phyloP scores from a whole-genome alignment of 1,284 basidiomycete genomes.

The Sanghuangporus sanghuang region DNA sequence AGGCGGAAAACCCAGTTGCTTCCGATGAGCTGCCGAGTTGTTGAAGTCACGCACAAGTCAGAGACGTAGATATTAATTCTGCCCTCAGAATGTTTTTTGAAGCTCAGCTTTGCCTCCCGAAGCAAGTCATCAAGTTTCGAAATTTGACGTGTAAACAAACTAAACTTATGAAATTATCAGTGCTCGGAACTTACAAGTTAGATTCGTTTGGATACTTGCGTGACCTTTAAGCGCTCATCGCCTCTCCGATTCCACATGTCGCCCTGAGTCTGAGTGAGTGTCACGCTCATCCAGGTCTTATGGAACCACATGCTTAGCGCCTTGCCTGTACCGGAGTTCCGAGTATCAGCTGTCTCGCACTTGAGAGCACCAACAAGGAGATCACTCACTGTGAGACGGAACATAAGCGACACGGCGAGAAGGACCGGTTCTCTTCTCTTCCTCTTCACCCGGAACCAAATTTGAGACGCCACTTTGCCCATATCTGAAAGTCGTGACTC shows the following conservation, averaged over 20 bases:
- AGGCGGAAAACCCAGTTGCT: not conserved
- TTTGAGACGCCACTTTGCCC: slow-evolving; percentile 32
- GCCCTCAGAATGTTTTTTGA: slow-evolving; percentile 26
- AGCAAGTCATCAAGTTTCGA: slow-evolving; percentile 25
- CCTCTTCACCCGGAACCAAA: slow-evolving; percentile 32
- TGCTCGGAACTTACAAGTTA: not conserved
- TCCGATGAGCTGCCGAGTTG: not conserved
- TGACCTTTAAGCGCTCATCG: slow-evolving; percentile 22
- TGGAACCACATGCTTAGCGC: slow-evolving; percentile 48
- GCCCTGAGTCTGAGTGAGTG: slow-evolving; percentile 30
- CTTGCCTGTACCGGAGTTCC: slow-evolving; percentile 16
- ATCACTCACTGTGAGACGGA: slow-evolving; percentile 33
- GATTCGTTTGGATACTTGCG: slow-evolving; percentile 17
- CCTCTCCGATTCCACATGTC: slow-evolving; percentile 21
- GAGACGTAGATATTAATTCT: slow-evolving; percentile 27
- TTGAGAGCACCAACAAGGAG: not conserved
- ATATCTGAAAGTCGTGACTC: slow-evolving; percentile 41
- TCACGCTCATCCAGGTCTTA: slow-evolving; percentile 41
- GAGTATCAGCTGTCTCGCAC: not conserved
- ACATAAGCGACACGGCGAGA: slow-evolving; percentile 40
- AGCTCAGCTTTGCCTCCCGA: slow-evolving; percentile 25
- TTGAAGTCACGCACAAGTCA: slow-evolving; percentile 21
- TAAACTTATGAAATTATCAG: not conserved
- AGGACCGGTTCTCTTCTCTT: slow-evolving; percentile 24
- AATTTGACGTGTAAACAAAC: slow-evolving; percentile 22